Conservation (phyloP, 805 yeast genomes). For the Candida tallmaniae region DNA sequence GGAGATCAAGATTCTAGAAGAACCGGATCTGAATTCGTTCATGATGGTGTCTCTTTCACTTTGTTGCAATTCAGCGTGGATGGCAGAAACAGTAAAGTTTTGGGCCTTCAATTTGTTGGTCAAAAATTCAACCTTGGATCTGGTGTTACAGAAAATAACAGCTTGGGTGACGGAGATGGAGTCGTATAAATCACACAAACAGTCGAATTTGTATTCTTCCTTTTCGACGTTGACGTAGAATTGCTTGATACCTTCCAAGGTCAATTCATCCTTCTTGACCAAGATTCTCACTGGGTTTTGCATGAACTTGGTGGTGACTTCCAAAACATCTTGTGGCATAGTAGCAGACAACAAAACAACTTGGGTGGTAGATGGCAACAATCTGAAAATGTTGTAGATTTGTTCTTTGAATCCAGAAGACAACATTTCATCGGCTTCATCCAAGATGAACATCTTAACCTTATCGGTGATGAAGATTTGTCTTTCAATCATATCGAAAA, state of each 20-base stretch:
- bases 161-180: constrained; percentile 95
- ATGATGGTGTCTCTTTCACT: constrained; percentile 88
- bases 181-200: constrained; percentile 91
- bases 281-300: constrained; percentile 89
- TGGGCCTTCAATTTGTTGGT: constrained; percentile 68
- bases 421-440: constrained; percentile 98
- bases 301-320: constrained; percentile 90
- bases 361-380: constrained; percentile 85
- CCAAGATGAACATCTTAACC: constrained; percentile 90
- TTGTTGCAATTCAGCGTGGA: constrained; percentile 96
- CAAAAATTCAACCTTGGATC: constrained; percentile 88
- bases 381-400: constrained; percentile 87
- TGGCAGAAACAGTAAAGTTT: constrained; percentile 88
- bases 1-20: constrained; percentile 86
- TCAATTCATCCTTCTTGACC: constrained; percentile 92
- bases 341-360: constrained; percentile 95
- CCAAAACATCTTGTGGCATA: constrained; percentile 87
- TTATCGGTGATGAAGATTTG: constrained; percentile 75
- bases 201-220: constrained; percentile 93
- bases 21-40: constrained; percentile 94
- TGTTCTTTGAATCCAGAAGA: constrained; percentile 92
- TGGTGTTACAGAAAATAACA: constrained; percentile 93
- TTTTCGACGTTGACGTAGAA: constrained; percentile 84
- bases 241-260: constrained; percentile 94
- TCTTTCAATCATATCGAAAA: constrained; percentile 91